Evolutionary conservation across 2,329 filamentous ascomycete genomes (phyloP), one percentile per base, ranked within the genome.

Genomic region (Talaromyces albobiverticillius): DNA sequence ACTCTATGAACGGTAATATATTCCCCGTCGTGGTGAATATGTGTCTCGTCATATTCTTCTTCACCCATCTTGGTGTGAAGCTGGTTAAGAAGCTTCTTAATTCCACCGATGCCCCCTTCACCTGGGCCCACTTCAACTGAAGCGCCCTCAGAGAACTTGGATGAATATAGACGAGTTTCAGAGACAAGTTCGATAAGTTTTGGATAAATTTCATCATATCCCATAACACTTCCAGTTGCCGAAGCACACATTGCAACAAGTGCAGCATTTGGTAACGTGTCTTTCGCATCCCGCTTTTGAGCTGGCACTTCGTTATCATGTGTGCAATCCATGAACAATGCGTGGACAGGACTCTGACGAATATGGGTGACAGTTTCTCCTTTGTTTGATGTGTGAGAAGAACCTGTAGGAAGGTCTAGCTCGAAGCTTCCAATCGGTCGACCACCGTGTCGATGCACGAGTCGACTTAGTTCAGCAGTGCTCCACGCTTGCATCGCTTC

Each of bases 401-500:
- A 85, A 2, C 81, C 80, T 57, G 82, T 84, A 11, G 92, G 82
- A 59, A 95, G 88, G 63, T 96, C 90, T n/a, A 95, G 82, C 66
- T 97, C 92, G 64, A 99, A 97, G 70, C 93, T 97, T 55, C 94
- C 94, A 67, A 99, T 96, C 0, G 95, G 94, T 23, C 90, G 85
- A 34, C 94, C 94, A 29, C 90, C 93, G 69, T 99, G 92, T 59
- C 87, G 87, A 73, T 99, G 95, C 10, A 99, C 92, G 31, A 99
- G 80, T 43, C 92, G 82, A 72, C 92, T 96, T 59, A 99, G 79
- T 71, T 99, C 95, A 10, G 84, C 89, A 1, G 94, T 96, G 67
- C 88, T 93, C 93, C 93, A 97, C 29, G 92, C 89, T 70, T 99
- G 94, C 95, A 99, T 99, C 10, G 93, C 93, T 73, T 99, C 94